These are phyloP conservation scores for Pleurotus citrinopileatus DNA, from an alignment of 768 basidiomycete genomes.

Conservation along the genomic window DNA sequence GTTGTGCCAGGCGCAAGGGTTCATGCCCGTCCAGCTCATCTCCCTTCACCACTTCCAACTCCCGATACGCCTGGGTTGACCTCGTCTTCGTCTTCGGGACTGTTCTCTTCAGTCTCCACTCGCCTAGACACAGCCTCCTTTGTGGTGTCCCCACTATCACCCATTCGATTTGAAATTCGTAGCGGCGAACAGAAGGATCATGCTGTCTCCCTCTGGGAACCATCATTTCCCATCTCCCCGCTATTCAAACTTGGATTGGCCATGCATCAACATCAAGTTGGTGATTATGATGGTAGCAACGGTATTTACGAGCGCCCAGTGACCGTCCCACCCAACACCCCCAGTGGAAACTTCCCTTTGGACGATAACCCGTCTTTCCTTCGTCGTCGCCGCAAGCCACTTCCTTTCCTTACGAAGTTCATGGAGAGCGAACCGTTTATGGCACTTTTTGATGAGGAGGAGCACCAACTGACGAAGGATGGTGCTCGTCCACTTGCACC, in stretches of 20 bases:
- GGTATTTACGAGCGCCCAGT: neutral
- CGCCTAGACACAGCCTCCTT: neutral
- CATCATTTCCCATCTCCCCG: neutral
- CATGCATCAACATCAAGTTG: constrained; percentile 9
- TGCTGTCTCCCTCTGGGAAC: neutral
- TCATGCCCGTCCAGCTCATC: constrained; percentile 1
- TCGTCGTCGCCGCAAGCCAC: constrained; percentile 2
- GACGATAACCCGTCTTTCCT: neutral
- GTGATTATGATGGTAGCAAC: constrained; percentile 3
- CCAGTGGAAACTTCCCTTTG: neutral
- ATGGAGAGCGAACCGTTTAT: constrained; percentile 1
- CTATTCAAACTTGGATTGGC: neutral
- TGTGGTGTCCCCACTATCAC: neutral
- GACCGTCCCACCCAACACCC: constrained; percentile 4
- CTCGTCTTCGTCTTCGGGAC: constrained; percentile 6
- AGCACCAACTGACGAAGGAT: neutral
- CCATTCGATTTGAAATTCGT: neutral
- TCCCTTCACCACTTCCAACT: constrained; percentile 1
- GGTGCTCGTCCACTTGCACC: constrained; percentile 7
- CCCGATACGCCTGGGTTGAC: constrained; percentile 8
- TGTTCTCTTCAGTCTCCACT: neutral
- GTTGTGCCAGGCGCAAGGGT: constrained; percentile 1
- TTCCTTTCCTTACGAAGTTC: constrained; percentile 2
- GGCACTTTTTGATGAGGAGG: neutral
- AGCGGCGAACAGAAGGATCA: neutral